These are phyloP conservation scores for Microbotryum saponariae DNA, from an alignment of 1,284 basidiomycete genomes.

Conservation along the genomic window DNA sequence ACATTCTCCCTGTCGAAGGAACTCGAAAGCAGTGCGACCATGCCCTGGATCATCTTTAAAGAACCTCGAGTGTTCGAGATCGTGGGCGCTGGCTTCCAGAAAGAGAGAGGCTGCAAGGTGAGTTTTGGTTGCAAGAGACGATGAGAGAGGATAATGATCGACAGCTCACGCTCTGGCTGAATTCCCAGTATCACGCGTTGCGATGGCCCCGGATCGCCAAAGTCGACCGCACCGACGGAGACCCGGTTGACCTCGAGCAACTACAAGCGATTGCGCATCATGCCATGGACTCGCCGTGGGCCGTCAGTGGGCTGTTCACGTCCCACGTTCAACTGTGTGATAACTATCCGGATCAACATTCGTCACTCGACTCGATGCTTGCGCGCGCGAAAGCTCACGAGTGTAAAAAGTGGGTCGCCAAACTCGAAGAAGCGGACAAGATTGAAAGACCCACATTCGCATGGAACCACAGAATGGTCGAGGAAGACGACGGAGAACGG, in stretches of 20 bases:
- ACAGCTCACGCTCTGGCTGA: background rate
- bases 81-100: slow-evolving; percentile 64
- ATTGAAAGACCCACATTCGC: too few relatives aligned
- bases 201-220: slow-evolving; percentile 58
- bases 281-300: slow-evolving; percentile 2
- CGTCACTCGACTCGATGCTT: background rate
- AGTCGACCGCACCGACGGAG: slow-evolving; percentile 1
- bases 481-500: too few relatives aligned
- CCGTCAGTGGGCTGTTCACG: background rate
- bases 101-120: slow-evolving; percentile 43
- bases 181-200: slow-evolving; percentile 61
- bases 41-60: slow-evolving; percentile 55
- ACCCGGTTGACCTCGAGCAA: slow-evolving; percentile 17
- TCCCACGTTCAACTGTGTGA: background rate
- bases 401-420: background rate
- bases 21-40: slow-evolving; percentile 37
- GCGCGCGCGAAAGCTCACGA: background rate
- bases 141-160: background rate
- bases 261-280: slow-evolving; percentile 21
- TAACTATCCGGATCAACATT: background rate
- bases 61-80: slow-evolving; percentile 63
- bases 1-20: slow-evolving; percentile 20
- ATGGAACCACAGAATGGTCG: too few relatives aligned
- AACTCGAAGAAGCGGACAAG: background rate
- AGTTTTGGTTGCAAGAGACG: background rate